These are phyloP conservation scores for Dendrostoma leiphaemia DNA, from an alignment of 2,329 filamentous ascomycete genomes.

Conservation along the genomic window DNA sequence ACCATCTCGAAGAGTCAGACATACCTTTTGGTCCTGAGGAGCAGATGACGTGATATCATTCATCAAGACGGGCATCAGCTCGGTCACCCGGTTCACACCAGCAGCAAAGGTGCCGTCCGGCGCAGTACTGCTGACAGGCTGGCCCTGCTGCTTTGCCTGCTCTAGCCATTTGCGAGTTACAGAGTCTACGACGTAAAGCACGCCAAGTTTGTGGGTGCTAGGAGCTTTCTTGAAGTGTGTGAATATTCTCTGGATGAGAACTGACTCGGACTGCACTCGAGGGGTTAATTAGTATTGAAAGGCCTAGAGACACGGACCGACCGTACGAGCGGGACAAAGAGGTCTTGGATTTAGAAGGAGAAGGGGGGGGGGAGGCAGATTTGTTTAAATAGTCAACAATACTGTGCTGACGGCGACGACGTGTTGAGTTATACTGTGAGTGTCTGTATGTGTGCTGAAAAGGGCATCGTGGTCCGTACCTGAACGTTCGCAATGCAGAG, in stretches of 20 bases:
- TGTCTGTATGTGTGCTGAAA: conserved; percentile 13
- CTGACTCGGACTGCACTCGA: conserved; percentile 76
- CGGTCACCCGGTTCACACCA: conserved; percentile 93
- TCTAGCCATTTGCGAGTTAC: conserved; percentile 99
- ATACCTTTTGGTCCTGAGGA: conserved; percentile 95
- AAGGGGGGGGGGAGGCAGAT: no score
- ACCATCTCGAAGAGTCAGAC: conserved; percentile 34
- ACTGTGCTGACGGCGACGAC: no score
- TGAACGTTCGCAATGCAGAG: conserved; percentile 88
- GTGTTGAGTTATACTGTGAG: not conserved
- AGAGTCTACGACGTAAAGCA: conserved; percentile 99
- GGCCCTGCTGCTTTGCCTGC: conserved; percentile 82
- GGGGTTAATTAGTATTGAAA: conserved; percentile 24
- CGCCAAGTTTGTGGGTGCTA: conserved; percentile 94
- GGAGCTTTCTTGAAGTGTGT: conserved; percentile 96
- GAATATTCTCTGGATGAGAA: conserved; percentile 93
- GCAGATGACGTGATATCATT: conserved; percentile 88
- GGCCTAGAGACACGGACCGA: no score
- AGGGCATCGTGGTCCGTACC: conserved; percentile 54
- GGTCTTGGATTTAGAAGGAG: no score
- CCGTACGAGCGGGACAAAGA: no score
- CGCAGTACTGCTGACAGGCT: conserved; percentile 76
- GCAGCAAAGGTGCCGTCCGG: conserved; percentile 91
- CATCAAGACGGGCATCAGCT: conserved; percentile 90
- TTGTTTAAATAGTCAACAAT: no score